Evolutionary conservation across 1,284 basidiomycete species (phyloP), one percentile per base, ranked within the genome.

Genomic region (Moniliella sp.): DNA sequence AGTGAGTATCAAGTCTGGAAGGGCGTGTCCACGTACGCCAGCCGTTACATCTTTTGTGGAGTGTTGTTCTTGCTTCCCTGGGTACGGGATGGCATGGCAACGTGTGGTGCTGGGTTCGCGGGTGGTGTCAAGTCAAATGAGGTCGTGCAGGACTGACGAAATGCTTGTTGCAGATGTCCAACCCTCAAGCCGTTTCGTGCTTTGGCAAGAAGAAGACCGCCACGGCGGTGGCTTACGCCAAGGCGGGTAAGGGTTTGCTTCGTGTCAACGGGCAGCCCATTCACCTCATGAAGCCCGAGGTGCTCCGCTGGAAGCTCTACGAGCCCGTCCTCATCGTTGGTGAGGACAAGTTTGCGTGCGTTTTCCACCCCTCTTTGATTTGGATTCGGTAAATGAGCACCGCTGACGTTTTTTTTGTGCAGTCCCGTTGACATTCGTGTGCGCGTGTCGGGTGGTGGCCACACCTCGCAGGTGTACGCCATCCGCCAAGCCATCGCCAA

Each of bases 401-500:
- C 2, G 12, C n/a, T 28, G 8, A n/a, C 4, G 4, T 28, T 17
- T 32, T 32, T 4, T 12, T 17, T 18, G 11, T 11, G 25, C 42
- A 57, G 55, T 37, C 50, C 48, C 28, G 50, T 97, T 57, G 88
- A 99, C 69, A 86, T 99, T 67, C 82, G 88, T 53, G 80, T 97
- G 40, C 81, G 86, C 37, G 91, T 93, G 50, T 88, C 86, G 67
- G 91, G 91, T 67, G 91, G 91, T 74, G 91, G 91, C 66, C 88
- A 94, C 71, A 86, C 83, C 45, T 93, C 88, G 42, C 91, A 97
- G 67, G 73, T 97, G 48, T 99, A 97, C 67, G 91, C 91, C 48
- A 83, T 97, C 65, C 83, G 91, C 53, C 91, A 99, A 70, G 91
- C 91, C 31, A 91, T 99, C 57, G 78, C 83, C 56, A 97, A 93